These are phyloP conservation scores for Fusarium sarcochroum DNA, from an alignment of 2,329 filamentous ascomycete genomes.

Conservation along the genomic window DNA sequence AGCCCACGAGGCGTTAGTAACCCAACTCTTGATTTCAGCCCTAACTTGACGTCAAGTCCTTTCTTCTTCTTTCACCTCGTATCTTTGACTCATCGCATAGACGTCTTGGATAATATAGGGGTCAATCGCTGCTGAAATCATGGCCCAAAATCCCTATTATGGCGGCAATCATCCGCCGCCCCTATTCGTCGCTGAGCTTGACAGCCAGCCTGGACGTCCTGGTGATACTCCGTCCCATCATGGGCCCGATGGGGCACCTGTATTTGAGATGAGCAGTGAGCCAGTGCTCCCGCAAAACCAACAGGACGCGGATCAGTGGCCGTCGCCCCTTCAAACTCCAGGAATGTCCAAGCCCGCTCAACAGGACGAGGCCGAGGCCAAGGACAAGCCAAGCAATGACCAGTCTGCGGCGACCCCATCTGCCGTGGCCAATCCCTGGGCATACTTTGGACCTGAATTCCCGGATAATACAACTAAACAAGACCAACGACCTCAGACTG, in stretches of 20 bases:
- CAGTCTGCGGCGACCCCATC: constrained; percentile 1
- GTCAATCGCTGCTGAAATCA: constrained; percentile 16
- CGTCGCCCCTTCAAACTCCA: constrained; percentile 49
- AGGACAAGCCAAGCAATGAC: constrained; percentile 22
- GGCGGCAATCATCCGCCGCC: constrained; percentile 43
- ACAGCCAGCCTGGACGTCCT: constrained; percentile 42
- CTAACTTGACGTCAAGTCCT: not conserved
- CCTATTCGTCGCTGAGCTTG: constrained; percentile 52
- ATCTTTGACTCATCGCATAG: not conserved
- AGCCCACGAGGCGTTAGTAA: constrained; percentile 34
- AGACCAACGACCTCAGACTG: constrained; percentile 10
- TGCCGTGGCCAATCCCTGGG: constrained; percentile 52
- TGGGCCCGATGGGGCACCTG: constrained; percentile 39
- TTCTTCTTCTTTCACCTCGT: not conserved
- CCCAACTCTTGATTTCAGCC: constrained; percentile 5
- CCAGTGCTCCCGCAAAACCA: constrained; percentile 27
- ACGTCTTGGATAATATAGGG: not conserved
- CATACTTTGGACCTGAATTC: constrained; percentile 50
- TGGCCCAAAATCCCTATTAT: constrained; percentile 35
- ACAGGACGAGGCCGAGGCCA: constrained; percentile 7
- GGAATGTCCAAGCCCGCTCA: constrained; percentile 9
- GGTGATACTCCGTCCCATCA: constrained; percentile 28
- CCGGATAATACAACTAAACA: constrained; percentile 12
- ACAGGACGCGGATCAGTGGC: constrained; percentile 48
- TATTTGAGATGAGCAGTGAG: constrained; percentile 54